Conservation (phyloP, 306 rosid species). For the Prunus fruticosa region DNA sequence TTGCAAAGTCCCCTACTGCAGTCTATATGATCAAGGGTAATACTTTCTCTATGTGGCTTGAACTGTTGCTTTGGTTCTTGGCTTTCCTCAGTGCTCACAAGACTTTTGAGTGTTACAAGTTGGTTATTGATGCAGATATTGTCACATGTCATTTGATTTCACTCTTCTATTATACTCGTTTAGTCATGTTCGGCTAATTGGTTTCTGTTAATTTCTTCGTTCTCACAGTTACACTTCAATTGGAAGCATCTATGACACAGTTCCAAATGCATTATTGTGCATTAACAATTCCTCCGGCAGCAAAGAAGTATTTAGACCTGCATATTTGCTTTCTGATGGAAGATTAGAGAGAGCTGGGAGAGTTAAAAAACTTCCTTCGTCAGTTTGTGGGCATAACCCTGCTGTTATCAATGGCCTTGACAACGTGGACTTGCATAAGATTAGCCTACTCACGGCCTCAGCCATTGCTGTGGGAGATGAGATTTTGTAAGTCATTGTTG, state of each 20-base stretch:
- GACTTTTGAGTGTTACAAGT: slow-evolving; percentile 2
- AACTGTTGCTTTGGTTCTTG: neutral
- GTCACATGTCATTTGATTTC: neutral
- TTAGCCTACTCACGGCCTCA: slow-evolving; percentile 67
- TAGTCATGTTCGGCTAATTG: slow-evolving; percentile 14
- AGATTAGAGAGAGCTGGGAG: slow-evolving; percentile 96
- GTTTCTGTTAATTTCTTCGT: slow-evolving; percentile 16
- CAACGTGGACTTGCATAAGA: slow-evolving; percentile 41
- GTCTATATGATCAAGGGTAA: slow-evolving; percentile 98
- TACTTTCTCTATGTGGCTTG: slow-evolving; percentile 18
- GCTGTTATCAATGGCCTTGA: slow-evolving; percentile 57
- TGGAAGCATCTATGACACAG: slow-evolving; percentile 84
- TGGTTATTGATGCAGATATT: slow-evolving; percentile 11
- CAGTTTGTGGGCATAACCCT: slow-evolving; percentile 34
- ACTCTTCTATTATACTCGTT: neutral
- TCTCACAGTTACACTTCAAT: slow-evolving; percentile 83
- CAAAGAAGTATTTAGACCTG: slow-evolving; percentile 65
- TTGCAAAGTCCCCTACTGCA: slow-evolving; percentile 82
- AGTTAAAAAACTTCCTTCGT: slow-evolving; percentile 54
- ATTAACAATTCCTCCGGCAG: slow-evolving; percentile 38
- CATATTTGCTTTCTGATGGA: slow-evolving; percentile 90
- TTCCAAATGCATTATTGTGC: slow-evolving; percentile 75
- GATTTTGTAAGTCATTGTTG: slow-evolving; percentile 76
- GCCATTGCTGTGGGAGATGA: slow-evolving; percentile 89
- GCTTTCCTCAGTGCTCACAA: neutral